Percentiles rank a stretch among this genome's conserved stretches.
Evolutionary conservation across 164 flowering plant species (phyloP).

Genomic region (Tetrastigma voinierianum): DNA sequence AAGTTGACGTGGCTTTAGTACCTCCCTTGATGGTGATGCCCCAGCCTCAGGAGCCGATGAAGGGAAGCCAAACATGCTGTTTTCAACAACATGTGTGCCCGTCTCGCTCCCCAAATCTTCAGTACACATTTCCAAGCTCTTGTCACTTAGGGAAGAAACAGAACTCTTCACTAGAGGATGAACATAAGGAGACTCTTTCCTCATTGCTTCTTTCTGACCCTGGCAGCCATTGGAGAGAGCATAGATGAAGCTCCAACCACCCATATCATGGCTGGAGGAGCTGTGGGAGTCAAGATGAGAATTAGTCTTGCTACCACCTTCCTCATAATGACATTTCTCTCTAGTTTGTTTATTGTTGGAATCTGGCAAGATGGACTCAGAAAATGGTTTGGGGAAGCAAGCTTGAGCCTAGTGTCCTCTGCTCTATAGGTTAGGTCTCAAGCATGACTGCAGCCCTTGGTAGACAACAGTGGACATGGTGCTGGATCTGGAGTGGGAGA

Average conservation of each 20-base stretch:
- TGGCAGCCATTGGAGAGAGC: conserved; percentile 18
- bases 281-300: not conserved
- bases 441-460: conserved; percentile 50
- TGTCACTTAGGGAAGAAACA: conserved; percentile 24
- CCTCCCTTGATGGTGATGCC: conserved; percentile 15
- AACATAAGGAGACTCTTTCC: conserved; percentile 17
- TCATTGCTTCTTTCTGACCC: not conserved
- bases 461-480: conserved; percentile 55
- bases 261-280: conserved; percentile 7
- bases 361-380: conserved; percentile 17
- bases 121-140: conserved; percentile 55
- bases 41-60: conserved; percentile 14
- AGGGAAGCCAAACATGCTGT: conserved; percentile 19
- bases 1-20: not conserved
- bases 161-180: conserved; percentile 29
- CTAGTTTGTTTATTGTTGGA: conserved; percentile 5
- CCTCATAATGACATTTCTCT: conserved; percentile 7
- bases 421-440: conserved; percentile 38
- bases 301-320: not conserved
- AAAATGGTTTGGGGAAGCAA: conserved; percentile 28
- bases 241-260: conserved; percentile 38
- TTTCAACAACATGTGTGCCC: conserved; percentile 29
- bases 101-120: conserved; percentile 55
- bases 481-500: not conserved
- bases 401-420: conserved; percentile 40